Conservation (phyloP, 257 asterid species). For the Verbascum thapsus region DNA sequence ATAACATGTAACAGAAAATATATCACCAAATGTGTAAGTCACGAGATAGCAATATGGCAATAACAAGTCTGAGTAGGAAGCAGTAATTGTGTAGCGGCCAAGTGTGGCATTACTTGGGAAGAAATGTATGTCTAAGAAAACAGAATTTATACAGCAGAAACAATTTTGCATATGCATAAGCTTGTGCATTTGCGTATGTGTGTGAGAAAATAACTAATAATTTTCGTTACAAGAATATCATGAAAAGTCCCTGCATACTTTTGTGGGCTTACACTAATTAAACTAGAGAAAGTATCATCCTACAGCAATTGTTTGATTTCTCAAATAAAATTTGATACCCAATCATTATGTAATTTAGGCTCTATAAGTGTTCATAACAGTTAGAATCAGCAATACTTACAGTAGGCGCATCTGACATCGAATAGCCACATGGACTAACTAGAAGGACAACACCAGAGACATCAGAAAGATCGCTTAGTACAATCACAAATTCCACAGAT, state of each 20-base stretch:
- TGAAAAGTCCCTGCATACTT: constrained; percentile 3
- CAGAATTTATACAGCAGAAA: constrained; percentile 2
- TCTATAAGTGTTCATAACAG: constrained; percentile 23
- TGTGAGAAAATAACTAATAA: background rate
- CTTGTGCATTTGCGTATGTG: background rate
- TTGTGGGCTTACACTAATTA: constrained; percentile 14
- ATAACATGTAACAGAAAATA: background rate
- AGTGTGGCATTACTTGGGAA: background rate
- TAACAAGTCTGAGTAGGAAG: constrained; percentile 8
- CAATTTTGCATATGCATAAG: background rate
- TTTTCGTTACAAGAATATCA: constrained; percentile 21
- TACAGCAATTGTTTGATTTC: constrained; percentile 17
- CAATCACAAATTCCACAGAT: constrained; percentile 80
- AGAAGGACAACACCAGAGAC: constrained; percentile 86
- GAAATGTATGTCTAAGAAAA: background rate
- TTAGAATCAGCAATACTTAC: constrained; percentile 55
- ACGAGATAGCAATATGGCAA: background rate
- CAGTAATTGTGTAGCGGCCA: background rate
- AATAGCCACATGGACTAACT: constrained; percentile 94
- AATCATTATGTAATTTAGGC: constrained; percentile 21
- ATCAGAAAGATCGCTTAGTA: constrained; percentile 76
- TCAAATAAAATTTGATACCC: constrained; percentile 22
- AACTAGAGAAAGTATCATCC: background rate
- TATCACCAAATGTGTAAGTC: background rate
- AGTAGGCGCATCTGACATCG: constrained; percentile 79